Conservation (phyloP, 257 asterid species). For the Fraxinus excelsior region DNA sequence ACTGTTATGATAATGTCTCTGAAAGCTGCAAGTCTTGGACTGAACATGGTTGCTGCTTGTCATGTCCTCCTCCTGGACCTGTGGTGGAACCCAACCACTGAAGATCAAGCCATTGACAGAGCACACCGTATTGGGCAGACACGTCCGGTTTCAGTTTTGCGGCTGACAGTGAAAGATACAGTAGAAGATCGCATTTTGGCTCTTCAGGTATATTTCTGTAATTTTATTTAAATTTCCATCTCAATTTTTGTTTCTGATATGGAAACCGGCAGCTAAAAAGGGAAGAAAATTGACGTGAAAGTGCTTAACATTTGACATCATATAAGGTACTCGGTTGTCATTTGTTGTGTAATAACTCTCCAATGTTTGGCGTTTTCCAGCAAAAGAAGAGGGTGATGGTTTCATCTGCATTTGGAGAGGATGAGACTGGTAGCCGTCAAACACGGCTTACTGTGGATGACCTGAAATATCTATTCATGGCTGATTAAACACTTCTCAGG, state of each 20-base stretch:
- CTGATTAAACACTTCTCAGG: constrained; percentile 15
- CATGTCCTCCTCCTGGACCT: constrained; percentile 91
- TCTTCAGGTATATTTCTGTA: constrained; percentile 64
- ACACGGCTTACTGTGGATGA: constrained; percentile 88
- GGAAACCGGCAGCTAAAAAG: not conserved
- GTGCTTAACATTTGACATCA: not conserved
- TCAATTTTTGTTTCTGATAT: not conserved
- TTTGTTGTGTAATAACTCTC: not conserved
- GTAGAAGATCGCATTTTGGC: constrained; percentile 98
- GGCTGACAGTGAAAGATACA: constrained; percentile 89
- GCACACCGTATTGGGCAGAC: constrained; percentile 98
- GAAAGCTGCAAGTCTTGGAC: constrained; percentile 98
- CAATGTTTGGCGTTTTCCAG: constrained; percentile 38
- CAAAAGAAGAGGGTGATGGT: constrained; percentile 95
- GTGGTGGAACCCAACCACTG: constrained; percentile 99
- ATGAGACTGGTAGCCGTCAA: constrained; percentile 68
- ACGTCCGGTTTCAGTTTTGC: constrained; percentile 89
- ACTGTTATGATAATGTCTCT: constrained; percentile 94
- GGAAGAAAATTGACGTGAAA: not conserved
- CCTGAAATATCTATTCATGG: constrained; percentile 73
- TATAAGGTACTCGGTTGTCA: not conserved
- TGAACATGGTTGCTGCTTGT: constrained; percentile 97
- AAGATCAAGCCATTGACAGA: constrained; percentile 97
- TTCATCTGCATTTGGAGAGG: constrained; percentile 94
- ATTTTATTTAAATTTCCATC: not conserved